Base-by-base conservation (phyloP, 2,329 filamentous ascomycete genomes). In the Didymella sp. region DNA sequence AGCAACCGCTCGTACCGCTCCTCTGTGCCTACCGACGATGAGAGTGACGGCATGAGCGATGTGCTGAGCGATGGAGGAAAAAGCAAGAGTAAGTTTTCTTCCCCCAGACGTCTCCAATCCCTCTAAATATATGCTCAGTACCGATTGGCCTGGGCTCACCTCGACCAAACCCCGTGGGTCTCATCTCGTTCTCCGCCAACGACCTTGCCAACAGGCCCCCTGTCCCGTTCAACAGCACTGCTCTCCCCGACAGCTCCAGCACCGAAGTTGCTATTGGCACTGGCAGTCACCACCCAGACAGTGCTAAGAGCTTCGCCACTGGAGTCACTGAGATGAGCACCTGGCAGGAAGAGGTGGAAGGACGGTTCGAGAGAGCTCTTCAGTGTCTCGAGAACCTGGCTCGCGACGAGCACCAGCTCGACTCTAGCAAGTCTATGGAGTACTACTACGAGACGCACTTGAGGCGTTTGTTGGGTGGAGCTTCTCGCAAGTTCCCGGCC, bases 291-390 rank as follows among this genome's bases (percentile, higher is more conserved):
- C 56, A 57, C 46, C 55, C 46, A 19, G 48, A 59, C 37, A 56
- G 55, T 22, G 24, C 60, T 54, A 69, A 59, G 22, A 55, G 62
- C 37, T 63, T 61, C 42, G 67, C 37, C 12, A 61, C 68, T 13
- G 71, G 69, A 7, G 73, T 75, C 37, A 67, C 64, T 2, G 73
- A 75, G 59, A 69, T 70, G 61, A 72, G 60, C 50, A 73, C 69
- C 24, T 75, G 73, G 73, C 68, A 65, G 19, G 71, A 72, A 19
- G 70, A 74, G n/a, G 52, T 73, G 1, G 68, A 72, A 46, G 67
- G 69, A 2, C 30, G 47, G 7, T 46, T 72, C 22, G 70, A 72
- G 35, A 62, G 64, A 12, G 56, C 60, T 4, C 46, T 69, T 22
- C 28, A 62, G 53, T 60, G 61, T 19, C 62, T 75, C 3, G 71